A percentile compares a stretch with the other conserved stretches of the same genome.
Evolutionary conservation across 1,284 basidiomycete species (phyloP).

Genomic region (Boletus sp.): DNA sequence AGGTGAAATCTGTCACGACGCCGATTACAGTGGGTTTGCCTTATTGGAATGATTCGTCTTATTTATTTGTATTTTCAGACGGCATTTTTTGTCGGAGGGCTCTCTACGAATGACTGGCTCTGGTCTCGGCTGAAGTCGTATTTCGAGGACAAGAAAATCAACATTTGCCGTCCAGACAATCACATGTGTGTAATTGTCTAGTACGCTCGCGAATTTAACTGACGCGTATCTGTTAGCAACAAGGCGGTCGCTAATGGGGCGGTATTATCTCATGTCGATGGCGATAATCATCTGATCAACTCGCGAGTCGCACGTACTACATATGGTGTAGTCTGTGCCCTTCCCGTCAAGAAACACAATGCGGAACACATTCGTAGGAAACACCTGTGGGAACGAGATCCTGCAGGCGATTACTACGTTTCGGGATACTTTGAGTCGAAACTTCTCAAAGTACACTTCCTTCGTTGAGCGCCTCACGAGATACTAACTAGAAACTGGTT

Average conservation of each 20-base stretch:
- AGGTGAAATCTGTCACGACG: conserved; percentile 21
- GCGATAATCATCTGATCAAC: too few species aligned
- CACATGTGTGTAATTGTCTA: conserved; percentile 11
- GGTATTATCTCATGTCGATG: conserved; percentile 34
- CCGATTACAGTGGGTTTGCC: conserved; percentile 28
- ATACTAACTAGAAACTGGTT: not conserved
- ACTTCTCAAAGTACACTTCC: not conserved
- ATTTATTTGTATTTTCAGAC: conserved; percentile 2
- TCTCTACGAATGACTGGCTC: conserved; percentile 44
- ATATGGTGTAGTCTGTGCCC: not conserved
- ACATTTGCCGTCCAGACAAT: conserved; percentile 31
- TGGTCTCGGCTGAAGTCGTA: conserved; percentile 32
- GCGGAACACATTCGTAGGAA: conserved; percentile 3
- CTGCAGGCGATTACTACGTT: conserved; percentile 1
- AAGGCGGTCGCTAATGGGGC: conserved; percentile 53
- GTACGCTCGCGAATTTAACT: not conserved
- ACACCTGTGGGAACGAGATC: not conserved
- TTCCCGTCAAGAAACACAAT: not conserved
- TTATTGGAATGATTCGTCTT: not conserved
- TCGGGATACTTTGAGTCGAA: conserved; percentile 2
- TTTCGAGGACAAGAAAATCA: conserved; percentile 23
- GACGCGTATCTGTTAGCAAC: conserved; percentile 33
- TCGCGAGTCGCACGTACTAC: too few species aligned
- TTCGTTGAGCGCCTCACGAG: not conserved
- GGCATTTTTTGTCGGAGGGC: conserved; percentile 38